phyloP scores from a whole-genome alignment of 2,329 filamentous ascomycete species.

The Venturia aucupariae region DNA sequence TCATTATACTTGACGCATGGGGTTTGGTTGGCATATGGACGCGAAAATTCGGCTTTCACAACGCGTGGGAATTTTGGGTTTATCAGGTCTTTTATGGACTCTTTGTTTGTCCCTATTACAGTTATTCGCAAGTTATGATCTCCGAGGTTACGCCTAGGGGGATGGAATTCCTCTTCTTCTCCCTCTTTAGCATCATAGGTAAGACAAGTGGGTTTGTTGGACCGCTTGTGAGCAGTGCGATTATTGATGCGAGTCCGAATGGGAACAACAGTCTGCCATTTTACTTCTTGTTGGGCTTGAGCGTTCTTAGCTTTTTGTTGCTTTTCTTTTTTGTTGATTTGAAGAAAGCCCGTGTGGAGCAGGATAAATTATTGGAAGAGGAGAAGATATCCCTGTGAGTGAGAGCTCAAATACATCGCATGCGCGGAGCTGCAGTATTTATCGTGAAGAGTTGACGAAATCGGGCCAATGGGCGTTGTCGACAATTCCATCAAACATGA shows the following conservation, averaged over 20 bases:
- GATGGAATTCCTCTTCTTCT: constrained; percentile 63
- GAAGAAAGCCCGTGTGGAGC: constrained; percentile 50
- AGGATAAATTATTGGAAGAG: constrained; percentile 44
- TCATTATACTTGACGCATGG: constrained; percentile 52
- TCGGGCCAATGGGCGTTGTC: too few species aligned
- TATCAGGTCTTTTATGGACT: constrained; percentile 51
- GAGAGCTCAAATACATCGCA: background rate
- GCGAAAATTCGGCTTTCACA: constrained; percentile 43
- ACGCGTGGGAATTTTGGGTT: constrained; percentile 44
- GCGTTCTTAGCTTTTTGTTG: constrained; percentile 44
- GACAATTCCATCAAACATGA: too few species aligned
- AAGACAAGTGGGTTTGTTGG: constrained; percentile 62
- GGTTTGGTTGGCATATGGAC: constrained; percentile 53
- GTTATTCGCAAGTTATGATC: constrained; percentile 63
- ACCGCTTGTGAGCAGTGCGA: constrained; percentile 58
- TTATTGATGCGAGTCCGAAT: constrained; percentile 52
- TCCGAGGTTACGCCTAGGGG: constrained; percentile 58
- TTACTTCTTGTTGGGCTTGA: constrained; percentile 55
- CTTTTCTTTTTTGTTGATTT: constrained; percentile 50
- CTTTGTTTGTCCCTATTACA: constrained; percentile 61
- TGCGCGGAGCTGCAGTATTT: background rate
- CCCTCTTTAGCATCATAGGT: constrained; percentile 57
- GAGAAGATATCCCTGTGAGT: constrained; percentile 19
- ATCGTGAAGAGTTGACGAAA: background rate
- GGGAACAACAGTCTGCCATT: constrained; percentile 53